These are phyloP conservation scores for Talaromyces sp. DNA, from an alignment of 2,329 filamentous ascomycete genomes.

Conservation along the genomic window DNA sequence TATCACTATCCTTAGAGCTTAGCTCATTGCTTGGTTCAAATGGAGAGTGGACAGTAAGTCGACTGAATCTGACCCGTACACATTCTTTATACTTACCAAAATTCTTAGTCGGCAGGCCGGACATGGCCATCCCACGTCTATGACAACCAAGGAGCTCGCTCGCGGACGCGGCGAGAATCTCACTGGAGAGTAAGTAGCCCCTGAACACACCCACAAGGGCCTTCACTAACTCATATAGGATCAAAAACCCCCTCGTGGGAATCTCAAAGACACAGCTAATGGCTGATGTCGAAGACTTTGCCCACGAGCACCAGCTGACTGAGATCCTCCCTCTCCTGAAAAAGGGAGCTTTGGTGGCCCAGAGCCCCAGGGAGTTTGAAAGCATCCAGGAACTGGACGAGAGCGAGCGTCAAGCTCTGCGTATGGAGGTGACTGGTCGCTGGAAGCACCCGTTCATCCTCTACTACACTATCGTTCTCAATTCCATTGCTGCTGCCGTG, in stretches of 20 bases:
- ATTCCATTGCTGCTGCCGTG: conserved; percentile 48
- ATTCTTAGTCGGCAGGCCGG: neutral
- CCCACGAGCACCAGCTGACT: conserved; percentile 54
- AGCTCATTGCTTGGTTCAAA: neutral
- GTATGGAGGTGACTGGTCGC: conserved; percentile 42
- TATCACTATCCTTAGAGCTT: neutral
- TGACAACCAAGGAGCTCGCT: neutral
- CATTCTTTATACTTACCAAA: neutral
- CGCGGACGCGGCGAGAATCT: conserved; percentile 16
- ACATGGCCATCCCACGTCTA: neutral
- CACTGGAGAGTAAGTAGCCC: conserved; percentile 26
- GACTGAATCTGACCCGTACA: neutral
- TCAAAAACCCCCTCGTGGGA: conserved; percentile 26
- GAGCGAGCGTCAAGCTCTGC: conserved; percentile 38
- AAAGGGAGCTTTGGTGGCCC: conserved; percentile 46
- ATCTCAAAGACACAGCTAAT: conserved; percentile 26
- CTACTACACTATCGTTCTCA: conserved; percentile 48
- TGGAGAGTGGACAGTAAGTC: neutral
- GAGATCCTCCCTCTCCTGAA: conserved; percentile 45
- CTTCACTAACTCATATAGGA: neutral
- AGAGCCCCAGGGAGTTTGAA: conserved; percentile 44
- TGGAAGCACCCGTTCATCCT: conserved; percentile 48
- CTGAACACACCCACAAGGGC: neutral
- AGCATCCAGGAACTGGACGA: conserved; percentile 40
- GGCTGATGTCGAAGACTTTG: conserved; percentile 33